Conservation (phyloP, 2,329 filamentous ascomycete species). For the Aspergillus quadrilineatus region DNA sequence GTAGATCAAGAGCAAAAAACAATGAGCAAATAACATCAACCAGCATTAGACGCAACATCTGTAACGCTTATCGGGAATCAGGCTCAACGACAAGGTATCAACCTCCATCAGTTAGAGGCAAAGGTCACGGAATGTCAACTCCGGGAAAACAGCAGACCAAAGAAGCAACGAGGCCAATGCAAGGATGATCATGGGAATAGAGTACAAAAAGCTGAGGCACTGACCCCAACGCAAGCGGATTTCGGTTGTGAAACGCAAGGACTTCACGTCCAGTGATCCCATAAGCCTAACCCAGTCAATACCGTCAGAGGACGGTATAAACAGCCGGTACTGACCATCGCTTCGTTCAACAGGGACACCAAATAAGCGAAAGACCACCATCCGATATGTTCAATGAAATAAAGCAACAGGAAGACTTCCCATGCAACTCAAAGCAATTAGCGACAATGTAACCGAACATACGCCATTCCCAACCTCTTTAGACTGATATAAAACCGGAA, state of each 20-base stretch:
- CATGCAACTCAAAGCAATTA: constrained; percentile 8
- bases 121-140: constrained; percentile 10
- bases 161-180: constrained; percentile 1
- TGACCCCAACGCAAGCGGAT: background rate
- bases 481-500: constrained; percentile 17
- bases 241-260: background rate
- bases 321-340: constrained; percentile 8
- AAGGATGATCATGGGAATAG: constrained; percentile 29
- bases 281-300: constrained; percentile 5
- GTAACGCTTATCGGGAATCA: constrained; percentile 22
- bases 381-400: constrained; percentile 26
- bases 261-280: constrained; percentile 3
- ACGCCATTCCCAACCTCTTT: constrained; percentile 31
- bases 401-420: constrained; percentile 6
- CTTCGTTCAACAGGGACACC: constrained; percentile 16
- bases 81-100: constrained; percentile 19
- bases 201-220: constrained; percentile 30
- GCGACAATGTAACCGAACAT: constrained; percentile 28
- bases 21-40: background rate
- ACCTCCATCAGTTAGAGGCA: constrained; percentile 9
- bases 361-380: constrained; percentile 18
- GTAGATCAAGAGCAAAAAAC: constrained; percentile 8
- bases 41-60: constrained; percentile 14
- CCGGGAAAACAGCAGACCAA: constrained; percentile 8
- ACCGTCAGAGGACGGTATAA: constrained; percentile 1